Base-by-base conservation (phyloP, 1,284 basidiomycete species). In the Trametes hirsuta region DNA sequence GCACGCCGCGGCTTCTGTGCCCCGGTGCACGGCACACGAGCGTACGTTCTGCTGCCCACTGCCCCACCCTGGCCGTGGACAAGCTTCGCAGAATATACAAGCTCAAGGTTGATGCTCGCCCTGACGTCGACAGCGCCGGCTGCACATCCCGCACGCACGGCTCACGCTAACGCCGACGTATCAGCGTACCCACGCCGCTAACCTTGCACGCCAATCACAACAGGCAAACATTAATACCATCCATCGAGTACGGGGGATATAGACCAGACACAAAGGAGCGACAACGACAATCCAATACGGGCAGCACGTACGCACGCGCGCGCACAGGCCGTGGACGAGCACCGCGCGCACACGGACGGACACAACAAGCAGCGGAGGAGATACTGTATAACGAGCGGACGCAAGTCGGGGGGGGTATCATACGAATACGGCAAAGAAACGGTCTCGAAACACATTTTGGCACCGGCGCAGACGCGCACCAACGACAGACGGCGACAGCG, bases 401-500 rank as follows among this genome's bases (percentile, higher is more conserved):
- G 63, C 53, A 51, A 54, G 58, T 60, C 63, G 63, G 53, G 30
- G n/a, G 52, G 58, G 63, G 63, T 65, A 65, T 65, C 60, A 56
- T 64, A 56, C 46, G 46, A 49, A 30, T 30, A 30, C 30, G 30
- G 30, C 30, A 30, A 8, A 30, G 30, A 47, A 55, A 41, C 44
- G 58, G 45, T 41, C 24, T 48, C 39, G 37, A 53, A 35, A 30
- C n/a, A 50, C 37, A 47, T 61, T 61, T 64, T 56, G 56, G 46
- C 40, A 45, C 49, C 49, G 56, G 49, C 55, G 11, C 44, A 36
- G 24, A 39, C 49, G 49, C 37, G 41, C 37, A 47, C 39, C 39
- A 47, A 15, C 25, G 40, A 12, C 18, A 41, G 39, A 53, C 22
- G 2, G 11, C 37, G 34, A 15, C 24, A 6, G 9, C 18, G 10